Conservation (phyloP, 306 rosid genomes). For the Cucumis melo region DNA sequence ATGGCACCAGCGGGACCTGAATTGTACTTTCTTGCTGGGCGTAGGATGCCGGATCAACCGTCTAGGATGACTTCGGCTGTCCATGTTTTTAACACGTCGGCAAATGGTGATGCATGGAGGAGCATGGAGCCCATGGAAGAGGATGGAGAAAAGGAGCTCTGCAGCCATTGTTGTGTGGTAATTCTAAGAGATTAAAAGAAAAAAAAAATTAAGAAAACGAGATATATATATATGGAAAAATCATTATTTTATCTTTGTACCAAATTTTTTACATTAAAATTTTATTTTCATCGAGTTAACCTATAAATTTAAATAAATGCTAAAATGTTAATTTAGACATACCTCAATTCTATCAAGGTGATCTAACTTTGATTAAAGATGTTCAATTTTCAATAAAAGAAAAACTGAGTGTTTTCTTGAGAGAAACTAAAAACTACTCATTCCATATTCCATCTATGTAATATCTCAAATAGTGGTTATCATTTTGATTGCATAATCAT, state of each 20-base stretch:
- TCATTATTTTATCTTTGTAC: background rate
- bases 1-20: slow-evolving; percentile 20
- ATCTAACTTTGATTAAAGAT: too few species aligned
- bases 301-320: too few species aligned
- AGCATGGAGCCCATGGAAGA: slow-evolving; percentile 18
- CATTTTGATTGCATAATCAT: too few species aligned
- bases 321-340: too few species aligned
- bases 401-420: too few species aligned
- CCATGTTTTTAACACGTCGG: slow-evolving; percentile 19
- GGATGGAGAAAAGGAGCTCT: slow-evolving; percentile 10
- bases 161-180: slow-evolving; percentile 19
- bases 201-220: too few species aligned
- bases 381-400: too few species aligned
- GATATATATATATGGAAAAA: background rate
- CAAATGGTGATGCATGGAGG: slow-evolving; percentile 8
- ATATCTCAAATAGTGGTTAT: too few species aligned
- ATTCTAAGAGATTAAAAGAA: background rate
- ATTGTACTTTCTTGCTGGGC: slow-evolving; percentile 15
- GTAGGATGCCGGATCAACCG: background rate
- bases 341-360: too few species aligned
- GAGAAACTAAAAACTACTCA: too few species aligned
- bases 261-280: background rate
- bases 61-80: slow-evolving; percentile 9
- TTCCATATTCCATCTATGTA: too few species aligned
- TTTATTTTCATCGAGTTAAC: too few species aligned